Evolutionary conservation across 768 basidiomycete genomes (phyloP), one percentile per base, ranked within the genome.

Genomic region (Collybia sp.): DNA sequence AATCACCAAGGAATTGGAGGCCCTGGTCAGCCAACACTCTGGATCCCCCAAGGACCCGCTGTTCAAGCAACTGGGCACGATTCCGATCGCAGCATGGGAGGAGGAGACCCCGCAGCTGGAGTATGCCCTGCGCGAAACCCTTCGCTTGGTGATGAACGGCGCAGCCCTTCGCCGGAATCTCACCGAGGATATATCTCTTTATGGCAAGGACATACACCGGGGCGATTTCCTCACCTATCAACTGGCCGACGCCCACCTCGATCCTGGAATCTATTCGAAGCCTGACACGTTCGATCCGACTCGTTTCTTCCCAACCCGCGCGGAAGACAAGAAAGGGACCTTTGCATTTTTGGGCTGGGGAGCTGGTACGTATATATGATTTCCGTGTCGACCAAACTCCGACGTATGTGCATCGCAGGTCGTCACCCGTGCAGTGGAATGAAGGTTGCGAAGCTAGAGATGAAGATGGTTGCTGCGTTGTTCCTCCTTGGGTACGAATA

Each of bases 271-370:
- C 16, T 69, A 70, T 44, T 40, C 60, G 1, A 49, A 65, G 32
- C 68, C 68, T 2, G 30, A 48, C 20, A 49, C 44, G n/a, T 70
- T 65, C 35, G 66, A 68, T 50, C 69, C 68, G 2, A 54, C 45
- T 1, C 49, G 69, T 31, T 69, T 55, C 42, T 44, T 47, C 3
- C 44, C 52, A 12, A 60, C 56, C 2, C 45, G 61, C 12, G 59
- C 64, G 33, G 67, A 70, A 18, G 66, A 66, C 44, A 61, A 57
- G 51, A 62, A 59, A n/a, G 59, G 48, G 11, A 42, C 55, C 0
- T 65, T 61, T 40, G 53, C 60, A 6, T 71, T 55, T 47, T 38
- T 70, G 2, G 70, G 61, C 1, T 70, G 68, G 67, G 70, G 69
- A 17, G 65, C 56, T 31, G 69, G 68, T 66, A 40, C 37, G 56